Evolutionary conservation across 352 stramenopile genomes (phyloP), one percentile per base, ranked within the genome.

Genomic region (Plasmopara halstedii): DNA sequence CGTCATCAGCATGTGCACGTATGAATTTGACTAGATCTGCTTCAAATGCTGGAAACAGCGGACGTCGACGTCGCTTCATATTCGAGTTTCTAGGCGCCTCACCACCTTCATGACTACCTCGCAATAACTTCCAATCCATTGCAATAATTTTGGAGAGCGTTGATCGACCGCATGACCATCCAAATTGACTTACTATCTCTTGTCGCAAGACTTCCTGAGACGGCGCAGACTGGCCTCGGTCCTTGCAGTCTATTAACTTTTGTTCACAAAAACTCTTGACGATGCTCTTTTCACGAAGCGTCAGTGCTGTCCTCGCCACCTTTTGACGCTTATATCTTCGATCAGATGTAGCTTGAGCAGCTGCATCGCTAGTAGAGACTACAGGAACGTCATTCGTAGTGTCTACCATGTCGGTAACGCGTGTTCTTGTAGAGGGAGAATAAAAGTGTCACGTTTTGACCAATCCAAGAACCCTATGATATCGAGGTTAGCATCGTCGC

Each of bases 191-290:
- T 11, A 50, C 51, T 40, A 88, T 64, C 43, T 84, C 73, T 13
- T 60, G 59, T 11, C 76, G 60, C 46, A 88, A 63, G 31, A 58
- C 18, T 23, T 85, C 76, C 34, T 88, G 76, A 15, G 76, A 85
- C 37, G 73, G 76, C 53, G 71, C 59, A 22, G 69, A 45, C 35
- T 83, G 60, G 42, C 70, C 67, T 29, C 69, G 66, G 34, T 56
- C 53, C 39, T 81, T 83, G 55, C 67, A 73, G n/a, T 75, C 62
- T 19, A 41, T 64, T 23, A 85, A 57, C 41, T 71, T 71, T 47
- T 85, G 61, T 57, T 85, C 76, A 43, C 76, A 88, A 40, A 85
- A 88, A 21, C 67, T 85, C 65, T 88, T 88, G 25, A 83, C 71
- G 10, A 85, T 71, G 9, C 58, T 52, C 46, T 88, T 88, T 38